A percentile compares a stretch with the other conserved stretches of the same genome.
These are phyloP conservation scores for Bathelium albidoporum DNA, from an alignment of 495 filamentous ascomycete species.

Conservation along the genomic window DNA sequence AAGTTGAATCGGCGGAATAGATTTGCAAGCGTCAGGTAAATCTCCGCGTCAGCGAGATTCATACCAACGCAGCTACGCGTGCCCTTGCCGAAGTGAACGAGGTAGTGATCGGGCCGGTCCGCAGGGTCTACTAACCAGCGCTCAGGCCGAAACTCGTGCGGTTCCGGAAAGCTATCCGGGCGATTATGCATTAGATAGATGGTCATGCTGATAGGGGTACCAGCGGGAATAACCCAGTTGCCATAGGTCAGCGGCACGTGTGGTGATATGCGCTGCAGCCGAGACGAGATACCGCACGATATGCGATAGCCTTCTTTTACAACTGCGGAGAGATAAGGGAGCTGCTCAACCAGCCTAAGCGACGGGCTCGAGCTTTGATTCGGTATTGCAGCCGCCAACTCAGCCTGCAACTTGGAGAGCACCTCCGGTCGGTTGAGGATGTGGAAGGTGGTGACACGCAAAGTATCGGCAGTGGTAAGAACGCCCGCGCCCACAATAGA, in stretches of 20 bases:
- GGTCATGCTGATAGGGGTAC: slow-evolving; percentile 33
- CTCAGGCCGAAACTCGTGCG: slow-evolving; percentile 10
- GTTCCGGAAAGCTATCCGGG: slow-evolving; percentile 1
- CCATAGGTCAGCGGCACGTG: slow-evolving; percentile 17
- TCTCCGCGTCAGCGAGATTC: slow-evolving; percentile 33
- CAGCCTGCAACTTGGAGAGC: slow-evolving; percentile 17
- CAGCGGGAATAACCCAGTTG: slow-evolving; percentile 22
- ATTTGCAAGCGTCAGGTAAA: slow-evolving; percentile 32
- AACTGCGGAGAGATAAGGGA: slow-evolving; percentile 33
- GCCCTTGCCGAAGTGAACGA: slow-evolving; percentile 28
- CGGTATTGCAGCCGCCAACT: slow-evolving; percentile 19
- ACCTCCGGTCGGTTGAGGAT: slow-evolving; percentile 20
- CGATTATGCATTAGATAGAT: slow-evolving; percentile 12
- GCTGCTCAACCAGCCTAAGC: slow-evolving; percentile 21
- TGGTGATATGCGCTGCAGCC: slow-evolving; percentile 21
- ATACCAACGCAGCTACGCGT: slow-evolving; percentile 30
- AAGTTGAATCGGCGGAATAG: slow-evolving; percentile 33
- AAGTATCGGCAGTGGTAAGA: slow-evolving; percentile 14
- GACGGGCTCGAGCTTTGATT: slow-evolving; percentile 3
- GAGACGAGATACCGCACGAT: slow-evolving; percentile 24
- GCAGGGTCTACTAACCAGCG: slow-evolving; percentile 14
- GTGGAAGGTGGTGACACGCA: slow-evolving; percentile 26
- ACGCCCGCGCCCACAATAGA: slow-evolving; percentile 10
- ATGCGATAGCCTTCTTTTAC: slow-evolving; percentile 37
- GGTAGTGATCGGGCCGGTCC: slow-evolving; percentile 15